Percentiles rank a stretch among this genome's conserved stretches.
Evolutionary conservation across 2,329 filamentous ascomycete genomes (phyloP).

Genomic region (Cladosporium sp.): DNA sequence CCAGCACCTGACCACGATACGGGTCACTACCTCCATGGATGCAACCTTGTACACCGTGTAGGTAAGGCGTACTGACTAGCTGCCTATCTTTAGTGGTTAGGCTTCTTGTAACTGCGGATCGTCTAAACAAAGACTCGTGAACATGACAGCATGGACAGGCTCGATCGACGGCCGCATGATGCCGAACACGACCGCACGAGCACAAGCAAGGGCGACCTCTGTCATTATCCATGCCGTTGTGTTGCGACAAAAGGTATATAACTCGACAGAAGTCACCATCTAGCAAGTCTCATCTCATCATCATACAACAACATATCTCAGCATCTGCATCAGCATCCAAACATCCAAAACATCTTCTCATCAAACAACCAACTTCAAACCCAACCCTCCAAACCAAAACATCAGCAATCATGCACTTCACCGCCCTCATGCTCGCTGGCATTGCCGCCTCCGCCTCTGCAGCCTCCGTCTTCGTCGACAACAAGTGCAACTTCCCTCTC

Average conservation of each 20-base stretch:
- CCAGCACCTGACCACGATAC: constrained; percentile 9
- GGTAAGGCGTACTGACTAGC: constrained; percentile 6
- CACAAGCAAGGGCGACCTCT: constrained; percentile 5
- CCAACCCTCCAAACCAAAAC: not conserved
- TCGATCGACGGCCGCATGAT: not conserved
- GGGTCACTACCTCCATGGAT: not conserved
- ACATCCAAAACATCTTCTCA: not conserved
- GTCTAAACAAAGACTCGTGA: not conserved
- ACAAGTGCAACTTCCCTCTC: constrained; percentile 12
- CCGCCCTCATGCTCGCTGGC: constrained; percentile 8
- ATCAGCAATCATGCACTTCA: constrained; percentile 5
- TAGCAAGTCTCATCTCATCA: not conserved
- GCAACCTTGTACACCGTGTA: not conserved
- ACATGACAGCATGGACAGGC: not conserved
- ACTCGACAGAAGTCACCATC: not conserved
- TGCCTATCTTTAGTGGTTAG: constrained; percentile 7
- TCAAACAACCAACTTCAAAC: not conserved
- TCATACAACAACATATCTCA: not conserved
- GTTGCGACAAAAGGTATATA: constrained; percentile 3
- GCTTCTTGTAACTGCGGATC: not conserved
- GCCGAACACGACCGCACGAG: constrained; percentile 5
- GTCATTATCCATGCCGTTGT: not conserved
- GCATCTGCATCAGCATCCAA: constrained; percentile 4
- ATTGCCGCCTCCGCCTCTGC: constrained; percentile 9
- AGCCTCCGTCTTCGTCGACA: constrained; percentile 7